phyloP scores from a whole-genome alignment of 2,329 filamentous ascomycete species.

The Diaporthe capsici region DNA sequence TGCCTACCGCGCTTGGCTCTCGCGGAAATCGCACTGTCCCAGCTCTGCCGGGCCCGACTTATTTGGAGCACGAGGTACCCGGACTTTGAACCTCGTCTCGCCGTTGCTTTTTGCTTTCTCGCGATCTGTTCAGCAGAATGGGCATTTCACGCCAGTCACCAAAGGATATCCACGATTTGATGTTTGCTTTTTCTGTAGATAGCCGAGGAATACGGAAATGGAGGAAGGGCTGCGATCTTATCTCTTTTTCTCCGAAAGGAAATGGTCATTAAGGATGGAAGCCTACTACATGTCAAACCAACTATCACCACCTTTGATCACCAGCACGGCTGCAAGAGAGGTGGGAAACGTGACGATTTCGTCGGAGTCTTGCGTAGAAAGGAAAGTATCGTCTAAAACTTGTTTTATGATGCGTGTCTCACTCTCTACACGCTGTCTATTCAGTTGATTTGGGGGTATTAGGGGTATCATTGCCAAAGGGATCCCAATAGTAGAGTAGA shows the following conservation, averaged over 20 bases:
- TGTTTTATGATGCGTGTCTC: neutral
- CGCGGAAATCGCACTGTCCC: neutral
- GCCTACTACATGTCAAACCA: slow-evolving; percentile 30
- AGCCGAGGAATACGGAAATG: slow-evolving; percentile 39
- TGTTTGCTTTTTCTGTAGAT: slow-evolving; percentile 48
- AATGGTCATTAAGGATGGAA: slow-evolving; percentile 18
- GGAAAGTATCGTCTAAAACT: slow-evolving; percentile 8
- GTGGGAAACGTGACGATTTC: slow-evolving; percentile 19
- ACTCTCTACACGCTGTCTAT: slow-evolving; percentile 6
- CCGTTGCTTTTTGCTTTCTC: slow-evolving; percentile 44
- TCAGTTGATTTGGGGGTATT: neutral
- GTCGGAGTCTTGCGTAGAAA: slow-evolving; percentile 9
- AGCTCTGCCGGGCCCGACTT: slow-evolving; percentile 41
- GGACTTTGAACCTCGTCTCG: slow-evolving; percentile 48
- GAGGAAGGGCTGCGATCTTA: slow-evolving; percentile 37
- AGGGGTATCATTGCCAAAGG: slow-evolving; percentile 30
- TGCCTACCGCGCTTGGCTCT: slow-evolving; percentile 3
- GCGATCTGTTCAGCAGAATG: slow-evolving; percentile 39
- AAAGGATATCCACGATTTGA: slow-evolving; percentile 48
- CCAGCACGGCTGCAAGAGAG: neutral
- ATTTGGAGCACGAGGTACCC: slow-evolving; percentile 43
- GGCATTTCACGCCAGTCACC: slow-evolving; percentile 42
- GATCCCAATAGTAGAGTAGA: neutral
- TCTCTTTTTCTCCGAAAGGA: slow-evolving; percentile 11
- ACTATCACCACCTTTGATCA: neutral